Evolutionary conservation across 352 stramenopile genomes (phyloP).

Genomic region (Globisporangium recalcitrans): DNA sequence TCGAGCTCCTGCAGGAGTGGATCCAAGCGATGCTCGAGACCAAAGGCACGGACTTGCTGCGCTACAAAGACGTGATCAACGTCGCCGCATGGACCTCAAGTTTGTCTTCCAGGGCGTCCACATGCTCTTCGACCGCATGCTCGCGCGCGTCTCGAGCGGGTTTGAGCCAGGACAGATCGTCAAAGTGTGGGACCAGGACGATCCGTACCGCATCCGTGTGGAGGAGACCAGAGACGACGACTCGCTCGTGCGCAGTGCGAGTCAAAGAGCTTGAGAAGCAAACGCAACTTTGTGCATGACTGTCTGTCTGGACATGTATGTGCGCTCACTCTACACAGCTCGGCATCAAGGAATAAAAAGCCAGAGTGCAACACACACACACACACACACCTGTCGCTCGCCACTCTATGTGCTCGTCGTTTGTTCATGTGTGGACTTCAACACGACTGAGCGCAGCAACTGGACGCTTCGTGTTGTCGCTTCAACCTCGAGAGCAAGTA

Average conservation of each 20-base stretch:
- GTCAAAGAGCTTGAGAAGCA: not conserved
- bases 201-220: constrained; percentile 42
- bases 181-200: constrained; percentile 44
- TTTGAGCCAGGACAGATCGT: no score
- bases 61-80: constrained; percentile 91
- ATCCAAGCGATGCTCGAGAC: constrained; percentile 91
- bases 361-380: not conserved
- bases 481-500: no score
- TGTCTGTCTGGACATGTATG: not conserved
- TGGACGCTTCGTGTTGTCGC: not conserved
- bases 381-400: not conserved
- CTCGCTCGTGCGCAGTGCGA: constrained; percentile 22
- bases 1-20: constrained; percentile 93
- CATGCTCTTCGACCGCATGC: constrained; percentile 95
- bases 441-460: not conserved
- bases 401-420: no score
- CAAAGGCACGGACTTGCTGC: constrained; percentile 89
- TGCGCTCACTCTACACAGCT: no score
- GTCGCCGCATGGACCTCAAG: constrained; percentile 90
- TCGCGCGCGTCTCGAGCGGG: no score
- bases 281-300: not conserved
- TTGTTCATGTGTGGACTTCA: not conserved
- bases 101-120: constrained; percentile 96
- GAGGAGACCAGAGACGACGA: constrained; percentile 27
- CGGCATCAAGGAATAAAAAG: not conserved